Percentiles rank a stretch among this genome's conserved stretches.
These are phyloP conservation scores for Aphanomyces invadans DNA, from an alignment of 352 stramenopile species.

Conservation along the genomic window DNA sequence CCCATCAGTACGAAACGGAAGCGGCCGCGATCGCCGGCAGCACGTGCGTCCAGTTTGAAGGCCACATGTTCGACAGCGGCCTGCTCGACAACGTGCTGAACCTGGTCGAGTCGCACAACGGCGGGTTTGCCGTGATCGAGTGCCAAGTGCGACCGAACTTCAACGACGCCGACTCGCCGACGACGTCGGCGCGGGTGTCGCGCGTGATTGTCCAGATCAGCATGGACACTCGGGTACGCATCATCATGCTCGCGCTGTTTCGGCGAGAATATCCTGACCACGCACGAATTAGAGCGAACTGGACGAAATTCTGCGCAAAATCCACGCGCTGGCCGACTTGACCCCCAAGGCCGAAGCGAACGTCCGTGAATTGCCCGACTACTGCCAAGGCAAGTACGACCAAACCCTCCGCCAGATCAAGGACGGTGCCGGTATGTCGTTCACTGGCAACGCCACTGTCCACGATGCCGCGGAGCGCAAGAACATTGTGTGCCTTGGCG, in stretches of 20 bases:
- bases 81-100: constrained; percentile 95
- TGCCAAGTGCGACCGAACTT: constrained; percentile 85
- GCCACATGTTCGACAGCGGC: constrained; percentile 94
- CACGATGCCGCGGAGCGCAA: constrained; percentile 48
- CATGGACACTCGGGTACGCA: constrained; percentile 45
- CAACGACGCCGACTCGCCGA: constrained; percentile 32
- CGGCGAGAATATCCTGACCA: too few relatives aligned
- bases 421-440: constrained; percentile 31
- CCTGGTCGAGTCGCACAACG: constrained; percentile 85
- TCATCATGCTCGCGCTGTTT: background rate
- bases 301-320: constrained; percentile 80
- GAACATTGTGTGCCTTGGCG: constrained; percentile 83
- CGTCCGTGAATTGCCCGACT: constrained; percentile 72
- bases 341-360: constrained; percentile 80
- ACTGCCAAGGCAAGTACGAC: constrained; percentile 68
- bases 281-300: constrained; percentile 60
- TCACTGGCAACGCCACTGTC: constrained; percentile 26
- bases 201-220: constrained; percentile 69
- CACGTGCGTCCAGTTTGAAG: constrained; percentile 77
- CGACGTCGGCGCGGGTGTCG: constrained; percentile 37
- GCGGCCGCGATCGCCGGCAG: constrained; percentile 67
- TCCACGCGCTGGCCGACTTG: constrained; percentile 72
- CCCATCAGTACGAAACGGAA: constrained; percentile 52
- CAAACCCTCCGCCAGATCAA: constrained; percentile 49
- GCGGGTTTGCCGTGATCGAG: constrained; percentile 87